These are phyloP conservation scores for Puccinia triticina DNA, from an alignment of 1,284 basidiomycete species.

Conservation along the genomic window DNA sequence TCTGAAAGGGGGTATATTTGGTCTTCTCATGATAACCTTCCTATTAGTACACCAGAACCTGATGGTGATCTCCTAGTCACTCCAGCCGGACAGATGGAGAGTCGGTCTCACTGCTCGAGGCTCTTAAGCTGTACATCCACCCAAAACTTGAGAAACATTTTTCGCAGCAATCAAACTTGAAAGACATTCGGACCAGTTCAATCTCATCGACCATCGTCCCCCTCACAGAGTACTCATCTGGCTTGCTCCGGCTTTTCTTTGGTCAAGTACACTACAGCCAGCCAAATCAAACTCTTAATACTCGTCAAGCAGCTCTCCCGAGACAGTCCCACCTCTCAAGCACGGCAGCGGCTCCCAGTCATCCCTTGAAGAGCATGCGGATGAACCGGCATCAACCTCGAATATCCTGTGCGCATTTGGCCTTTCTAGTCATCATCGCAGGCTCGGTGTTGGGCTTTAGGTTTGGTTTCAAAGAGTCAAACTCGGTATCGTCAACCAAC, in stretches of 20 bases:
- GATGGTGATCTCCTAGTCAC: too few species aligned
- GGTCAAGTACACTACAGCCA: too few species aligned
- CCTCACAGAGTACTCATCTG: not conserved
- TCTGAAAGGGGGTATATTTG: too few species aligned
- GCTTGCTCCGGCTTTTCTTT: not conserved
- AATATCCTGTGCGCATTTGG: not conserved
- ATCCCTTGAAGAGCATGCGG: not conserved
- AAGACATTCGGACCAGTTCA: conserved; percentile 12
- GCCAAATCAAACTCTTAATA: too few species aligned
- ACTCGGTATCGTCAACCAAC: not conserved
- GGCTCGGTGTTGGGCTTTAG: conserved; percentile 3
- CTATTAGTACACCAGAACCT: too few species aligned
- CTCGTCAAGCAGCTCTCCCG: not conserved
- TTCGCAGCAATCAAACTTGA: conserved; percentile 1
- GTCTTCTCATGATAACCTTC: too few species aligned
- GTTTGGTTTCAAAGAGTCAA: conserved; percentile 27
- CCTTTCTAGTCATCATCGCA: not conserved
- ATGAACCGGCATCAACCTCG: not conserved
- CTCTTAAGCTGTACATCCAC: too few species aligned
- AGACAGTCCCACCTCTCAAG: not conserved
- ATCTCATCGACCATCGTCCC: not conserved
- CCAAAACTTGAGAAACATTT: not conserved
- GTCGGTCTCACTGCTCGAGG: too few species aligned
- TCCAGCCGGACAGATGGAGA: too few species aligned
- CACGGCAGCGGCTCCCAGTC: not conserved